Conservation (phyloP, 768 basidiomycete species). For the Tulasnella sp. region DNA sequence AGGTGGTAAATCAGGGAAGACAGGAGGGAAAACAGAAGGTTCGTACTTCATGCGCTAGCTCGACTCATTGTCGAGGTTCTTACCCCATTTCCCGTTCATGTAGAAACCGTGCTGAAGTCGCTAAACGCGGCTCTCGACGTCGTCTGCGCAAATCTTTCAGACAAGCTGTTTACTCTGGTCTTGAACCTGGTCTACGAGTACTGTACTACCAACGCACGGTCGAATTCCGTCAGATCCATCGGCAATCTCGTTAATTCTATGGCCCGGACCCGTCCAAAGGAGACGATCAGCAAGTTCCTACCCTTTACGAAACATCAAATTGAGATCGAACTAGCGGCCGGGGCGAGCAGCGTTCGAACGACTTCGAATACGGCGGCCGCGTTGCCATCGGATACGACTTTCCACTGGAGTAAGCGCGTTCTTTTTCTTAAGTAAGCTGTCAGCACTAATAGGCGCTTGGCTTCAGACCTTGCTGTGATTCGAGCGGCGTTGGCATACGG, state of each 20-base stretch:
- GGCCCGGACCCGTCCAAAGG: constrained; percentile 73
- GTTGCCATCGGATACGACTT: constrained; percentile 80
- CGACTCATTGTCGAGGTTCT: not conserved
- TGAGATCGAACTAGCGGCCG: constrained; percentile 82
- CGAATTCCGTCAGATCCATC: constrained; percentile 89
- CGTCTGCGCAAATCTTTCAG: constrained; percentile 77
- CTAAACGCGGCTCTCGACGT: constrained; percentile 81
- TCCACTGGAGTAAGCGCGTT: constrained; percentile 83
- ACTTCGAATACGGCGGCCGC: constrained; percentile 69
- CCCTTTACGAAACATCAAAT: constrained; percentile 77
- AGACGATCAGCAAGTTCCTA: constrained; percentile 78
- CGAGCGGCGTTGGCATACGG: constrained; percentile 81
- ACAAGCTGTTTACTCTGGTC: constrained; percentile 79
- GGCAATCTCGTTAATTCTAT: constrained; percentile 86
- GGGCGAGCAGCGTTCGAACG: constrained; percentile 83
- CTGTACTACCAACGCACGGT: constrained; percentile 83
- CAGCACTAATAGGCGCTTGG: constrained; percentile 40
- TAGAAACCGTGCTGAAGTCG: constrained; percentile 71
- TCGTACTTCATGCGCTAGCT: not conserved
- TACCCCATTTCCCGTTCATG: not conserved
- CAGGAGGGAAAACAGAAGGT: constrained; percentile 65
- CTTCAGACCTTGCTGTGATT: constrained; percentile 70
- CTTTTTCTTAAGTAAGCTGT: not conserved
- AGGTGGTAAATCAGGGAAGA: constrained; percentile 78
- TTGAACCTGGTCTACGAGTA: constrained; percentile 85